A percentile compares a stretch with the other conserved stretches of the same genome.
Evolutionary conservation across 106 monocot genomes (phyloP).

Genomic region (Dioscorea zingiberensis): DNA sequence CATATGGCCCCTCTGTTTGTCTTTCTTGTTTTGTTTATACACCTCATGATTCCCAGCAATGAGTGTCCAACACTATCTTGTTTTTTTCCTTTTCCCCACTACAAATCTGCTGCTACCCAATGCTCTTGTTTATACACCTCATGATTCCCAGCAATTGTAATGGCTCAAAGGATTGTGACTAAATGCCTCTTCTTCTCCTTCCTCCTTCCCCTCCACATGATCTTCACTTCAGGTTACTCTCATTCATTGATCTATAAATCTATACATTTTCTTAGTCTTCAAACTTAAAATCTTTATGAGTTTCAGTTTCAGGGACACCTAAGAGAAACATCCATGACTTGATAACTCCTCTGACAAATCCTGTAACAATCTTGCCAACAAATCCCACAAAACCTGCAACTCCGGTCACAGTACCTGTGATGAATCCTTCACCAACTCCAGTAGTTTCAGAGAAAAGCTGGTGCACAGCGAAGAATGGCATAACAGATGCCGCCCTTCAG

Average conservation of each 20-base stretch:
- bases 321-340: constrained; percentile 17
- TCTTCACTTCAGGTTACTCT: constrained; percentile 27
- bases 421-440: constrained; percentile 18
- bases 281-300: no score
- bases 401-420: constrained; percentile 12
- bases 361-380: constrained; percentile 17
- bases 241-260: no score
- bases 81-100: constrained; percentile 4
- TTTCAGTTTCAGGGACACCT: no score
- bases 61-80: no score
- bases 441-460: constrained; percentile 38
- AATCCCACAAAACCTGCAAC: constrained; percentile 24
- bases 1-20: no score
- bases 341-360: constrained; percentile 16
- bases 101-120: neutral
- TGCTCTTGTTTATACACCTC: no score
- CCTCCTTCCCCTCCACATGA: constrained; percentile 17
- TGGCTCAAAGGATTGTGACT: constrained; percentile 13
- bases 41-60: no score
- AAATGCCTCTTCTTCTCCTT: constrained; percentile 11
- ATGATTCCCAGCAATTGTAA: constrained; percentile 3
- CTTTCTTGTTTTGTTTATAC: no score
- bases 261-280: no score
- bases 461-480: constrained; percentile 63
- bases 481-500: constrained; percentile 37